Evolutionary conservation across 805 yeast species (phyloP), one percentile per base, ranked within the genome.

Genomic region (Barnettozyma salicaria): DNA sequence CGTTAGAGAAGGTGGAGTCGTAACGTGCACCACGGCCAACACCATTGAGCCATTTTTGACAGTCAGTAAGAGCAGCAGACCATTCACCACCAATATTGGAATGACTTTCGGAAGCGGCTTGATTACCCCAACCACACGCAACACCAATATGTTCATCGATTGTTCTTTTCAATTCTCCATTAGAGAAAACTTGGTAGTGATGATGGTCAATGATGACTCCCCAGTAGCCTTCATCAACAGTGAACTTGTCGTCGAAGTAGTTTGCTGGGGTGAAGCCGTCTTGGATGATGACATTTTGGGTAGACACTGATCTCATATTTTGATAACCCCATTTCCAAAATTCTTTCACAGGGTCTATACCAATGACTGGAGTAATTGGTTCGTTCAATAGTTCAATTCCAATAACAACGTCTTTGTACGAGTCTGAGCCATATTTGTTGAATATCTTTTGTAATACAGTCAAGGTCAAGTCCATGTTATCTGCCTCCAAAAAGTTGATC

Each of bases 31-130:
- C 95, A 42, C 77, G 65, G 37, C 78, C 79, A 16, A 82, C 89
- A 55, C 97, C 96, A 53, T 89, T 89, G 32, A 89, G 64, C 95
- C 95, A 82, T 41, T 70, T 69, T 6, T 92, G 75, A 66, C 97
- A 89, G 63, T 89, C 96, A 4, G 96, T 88, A 47, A 89, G 69
- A 1, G 97, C 97, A 10, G 88, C 95, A 18, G 85, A 68, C 85
- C 90, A 89, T 65, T 88, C 96, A 43, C 96, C 97, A 31, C 76
- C 72, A 22, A 88, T 68, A 37, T 73, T 72, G 85, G 90, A 83
- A 59, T 82, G 86, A 50, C 67, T 60, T 57, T 83, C 87, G 29
- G 50, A 40, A 10, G 53, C 40, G 27, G 70, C 62, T 34, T 61
- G 56, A 40, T 59, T 40, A 32, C 75, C 78, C 64, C 76, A 72